Base-by-base conservation (phyloP, 257 asterid genomes). In the Fraxinus anomala region DNA sequence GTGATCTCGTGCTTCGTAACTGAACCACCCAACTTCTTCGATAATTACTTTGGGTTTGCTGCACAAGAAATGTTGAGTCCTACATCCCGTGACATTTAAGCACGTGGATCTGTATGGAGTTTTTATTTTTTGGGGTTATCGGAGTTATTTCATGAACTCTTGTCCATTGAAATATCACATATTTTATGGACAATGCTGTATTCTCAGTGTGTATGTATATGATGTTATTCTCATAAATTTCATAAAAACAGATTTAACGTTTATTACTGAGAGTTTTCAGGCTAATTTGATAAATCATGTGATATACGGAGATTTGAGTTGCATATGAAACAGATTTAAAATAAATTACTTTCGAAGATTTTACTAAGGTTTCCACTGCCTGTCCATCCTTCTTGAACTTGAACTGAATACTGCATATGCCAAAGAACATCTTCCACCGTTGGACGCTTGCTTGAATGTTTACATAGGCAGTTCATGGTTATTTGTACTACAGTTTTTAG, bases 351-450 rank as follows among this genome's bases (percentile, higher is more conserved):
- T 77, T 83, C 88, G 61, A 87, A 75, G 82, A 84, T 91, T 78
- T 84, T 80, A 78, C 88, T 82, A 79, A 90, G 87, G 83, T 87
- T 87, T 54, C 93, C 97, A 77, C 93, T 91, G 90, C 83, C 91
- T n/a, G 86, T 89, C 98, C 98, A 90, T 34, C 99, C 99, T 87
- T 96, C 99, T 85, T 96, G 99, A 83, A 96, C 97, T 79, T 96
- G 99, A 69, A 91, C 87, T 10, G 99, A 96, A 72, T 96, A 96
- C 79, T 96, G 99, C 98, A 96, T 86, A 77, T 96, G 97, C 99
- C 99, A 96, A 7, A 96, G 92, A 87, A 93, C 97, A 69, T 96
- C 99, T 85, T 96, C 99, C 47, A 96, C 86, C 31, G 98, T 87
- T 0, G 99, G 98, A 2, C 97, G 88, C 23, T 77, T 83, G 83